Evolutionary conservation across 192 early-diverging fungal genomes (phyloP), one percentile per base, ranked within the genome.

Genomic region (Spizellomyces punctatus): DNA sequence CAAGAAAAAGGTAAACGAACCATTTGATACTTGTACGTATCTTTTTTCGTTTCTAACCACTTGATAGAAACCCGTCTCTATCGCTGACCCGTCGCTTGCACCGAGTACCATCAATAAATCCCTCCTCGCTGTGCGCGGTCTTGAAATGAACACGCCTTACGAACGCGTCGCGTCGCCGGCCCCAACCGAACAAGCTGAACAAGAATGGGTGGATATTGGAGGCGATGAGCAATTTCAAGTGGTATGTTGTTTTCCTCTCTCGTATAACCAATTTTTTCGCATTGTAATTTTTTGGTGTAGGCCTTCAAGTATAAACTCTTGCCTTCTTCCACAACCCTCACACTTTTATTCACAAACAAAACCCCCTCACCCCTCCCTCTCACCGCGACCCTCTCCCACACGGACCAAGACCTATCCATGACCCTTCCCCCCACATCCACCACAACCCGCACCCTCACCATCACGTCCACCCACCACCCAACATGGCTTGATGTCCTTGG

Each of bases 141-240:
- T 72, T 5, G 68, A 61, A 36, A 19, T 14, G 19, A 21, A 43
- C 22, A 27, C 58, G 43, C 68, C 71, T 2, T 72, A 72, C 41
- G 71, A 72, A 41, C 71, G 71, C 5, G 48, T 72, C 14, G 16
- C 69, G 10, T 61, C 58, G 5, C 69, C 69, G 19, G 56, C 69
- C 46, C 71, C 60, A 47, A 16, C 46, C 22, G 52, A 55, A 16
- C 16, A 19, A 55, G 59, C 46, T 5, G 52, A 55, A 16, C 16
- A 19, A 55, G 59, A 61, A 3, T 61, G 59, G 59, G 41, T 61
- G 41, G 17, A 41, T 2, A 41, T 61, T 41, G 59, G 59, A 61
- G 59, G 22, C 41, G 59, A 22, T 61, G 59, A 61, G 19, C 41
- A 3, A 5, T 14, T 41, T 17, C 19, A 16, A 2, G 16, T 55